Conservation (phyloP, 2,329 filamentous ascomycete genomes). For the Colletotrichum brevisporum region DNA sequence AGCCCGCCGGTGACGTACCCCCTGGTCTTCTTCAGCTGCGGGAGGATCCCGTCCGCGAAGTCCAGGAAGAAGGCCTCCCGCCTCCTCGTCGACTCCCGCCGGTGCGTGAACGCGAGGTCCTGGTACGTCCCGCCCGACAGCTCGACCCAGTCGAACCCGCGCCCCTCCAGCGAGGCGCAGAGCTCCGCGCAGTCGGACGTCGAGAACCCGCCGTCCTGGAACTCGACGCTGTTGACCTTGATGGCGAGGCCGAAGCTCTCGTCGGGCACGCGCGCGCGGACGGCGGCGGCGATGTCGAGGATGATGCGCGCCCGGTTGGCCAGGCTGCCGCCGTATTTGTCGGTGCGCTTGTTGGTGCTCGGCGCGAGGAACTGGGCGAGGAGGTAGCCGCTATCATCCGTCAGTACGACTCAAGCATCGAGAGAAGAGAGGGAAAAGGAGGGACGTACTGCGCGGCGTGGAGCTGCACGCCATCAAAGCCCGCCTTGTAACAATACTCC, state of each 20-base stretch:
- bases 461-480: slow-evolving; percentile 63
- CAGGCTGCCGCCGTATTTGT: slow-evolving; percentile 62
- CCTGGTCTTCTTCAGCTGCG: slow-evolving; percentile 62
- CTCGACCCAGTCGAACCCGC: slow-evolving; percentile 71
- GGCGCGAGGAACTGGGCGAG: slow-evolving; percentile 60
- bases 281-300: slow-evolving; percentile 59
- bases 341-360: slow-evolving; percentile 59
- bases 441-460: slow-evolving; percentile 58
- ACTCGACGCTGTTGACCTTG: slow-evolving; percentile 72
- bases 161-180: slow-evolving; percentile 61
- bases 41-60: slow-evolving; percentile 68
- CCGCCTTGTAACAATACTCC: slow-evolving; percentile 69
- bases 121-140: slow-evolving; percentile 74
- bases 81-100: slow-evolving; percentile 67
- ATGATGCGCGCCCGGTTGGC: slow-evolving; percentile 63
- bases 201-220: slow-evolving; percentile 66
- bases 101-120: slow-evolving; percentile 63
- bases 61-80: slow-evolving; percentile 73
- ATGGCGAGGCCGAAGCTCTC: slow-evolving; percentile 63
- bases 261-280: slow-evolving; percentile 49
- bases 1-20: slow-evolving; percentile 73
- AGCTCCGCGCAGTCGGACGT: slow-evolving; percentile 65
- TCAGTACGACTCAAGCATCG: not conserved
- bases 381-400: slow-evolving; percentile 55
- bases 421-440: not conserved